Evolutionary conservation across 257 asterid genomes (phyloP), one percentile per base, ranked within the genome.

Genomic region (Gentiana straminea): DNA sequence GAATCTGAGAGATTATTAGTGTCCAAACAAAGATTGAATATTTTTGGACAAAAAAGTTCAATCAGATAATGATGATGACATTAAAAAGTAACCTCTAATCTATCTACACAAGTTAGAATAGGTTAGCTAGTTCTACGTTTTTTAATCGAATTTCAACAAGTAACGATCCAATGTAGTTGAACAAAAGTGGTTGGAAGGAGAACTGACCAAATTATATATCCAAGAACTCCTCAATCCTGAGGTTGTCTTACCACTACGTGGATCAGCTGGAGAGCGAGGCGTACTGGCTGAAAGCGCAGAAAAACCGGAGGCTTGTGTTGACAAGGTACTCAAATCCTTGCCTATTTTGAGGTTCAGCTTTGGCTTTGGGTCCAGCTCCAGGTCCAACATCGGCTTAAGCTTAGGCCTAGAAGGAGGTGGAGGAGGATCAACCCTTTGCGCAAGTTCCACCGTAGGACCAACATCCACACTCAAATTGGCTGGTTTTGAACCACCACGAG

Each of bases 321-420:
- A 69, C 71, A 86, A 56, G 33, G 81, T 67, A 71, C 67, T 81
- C 78, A 83, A 64, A 32, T 86, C 94, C 65, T 64, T 82, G 38
- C 77, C 96, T 10, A 66, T 70, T 65, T 77, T 86, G 51, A 82
- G 76, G 77, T 77, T 90, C 48, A 68, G 59, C 59, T 68, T 70
- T 4, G 64, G 56, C 50, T 55, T 66, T 61, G 75, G 63, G 73
- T 76, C 81, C 33, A 72, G 77, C 76, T 75, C 84, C 51, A 60
- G 52, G 55, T 59, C 54, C 10, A 54, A 52, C 38, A 60, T 68
- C 64, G 75, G 63, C 74, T 81, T 81, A 66, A 35, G 74, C 49
- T 58, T 59, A 36, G 56, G 35, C 12, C 32, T 36, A 33, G 58
- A 60, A 60, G 68, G 57, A 41, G 54, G 58, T n/a, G 35, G 47